These are phyloP conservation scores for Rhododendron molle DNA, from an alignment of 148 eudicot species.

Conservation along the genomic window DNA sequence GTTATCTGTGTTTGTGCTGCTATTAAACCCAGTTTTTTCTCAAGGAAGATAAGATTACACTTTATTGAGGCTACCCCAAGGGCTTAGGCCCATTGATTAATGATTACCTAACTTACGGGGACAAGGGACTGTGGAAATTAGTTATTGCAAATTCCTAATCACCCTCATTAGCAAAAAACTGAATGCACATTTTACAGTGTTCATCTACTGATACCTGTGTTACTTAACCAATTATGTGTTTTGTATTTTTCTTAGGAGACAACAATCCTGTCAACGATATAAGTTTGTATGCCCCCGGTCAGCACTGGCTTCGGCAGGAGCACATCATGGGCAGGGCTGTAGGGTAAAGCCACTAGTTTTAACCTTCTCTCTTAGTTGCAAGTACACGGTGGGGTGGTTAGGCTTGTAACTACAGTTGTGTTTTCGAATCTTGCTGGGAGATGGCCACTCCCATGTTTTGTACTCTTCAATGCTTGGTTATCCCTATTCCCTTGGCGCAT, in stretches of 20 bases:
- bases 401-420: neutral
- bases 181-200: neutral
- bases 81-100: neutral
- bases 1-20: neutral
- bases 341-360: conserved; percentile 40
- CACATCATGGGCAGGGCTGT: conserved; percentile 91
- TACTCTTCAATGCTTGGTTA: neutral
- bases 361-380: neutral
- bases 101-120: neutral
- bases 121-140: neutral
- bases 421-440: neutral
- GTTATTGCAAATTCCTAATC: neutral
- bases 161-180: neutral
- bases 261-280: conserved; percentile 64
- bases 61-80: neutral
- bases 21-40: neutral
- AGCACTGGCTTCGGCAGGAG: conserved; percentile 69
- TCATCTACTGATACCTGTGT: neutral
- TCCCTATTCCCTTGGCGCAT: neutral
- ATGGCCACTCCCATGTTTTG: neutral
- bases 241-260: conserved; percentile 47
- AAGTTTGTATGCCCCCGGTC: conserved; percentile 67
- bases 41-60: neutral
- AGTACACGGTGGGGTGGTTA: neutral
- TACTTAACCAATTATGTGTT: neutral